Evolutionary conservation across 2,329 filamentous ascomycete genomes (phyloP).

Genomic region (Elsinoe ampelina): DNA sequence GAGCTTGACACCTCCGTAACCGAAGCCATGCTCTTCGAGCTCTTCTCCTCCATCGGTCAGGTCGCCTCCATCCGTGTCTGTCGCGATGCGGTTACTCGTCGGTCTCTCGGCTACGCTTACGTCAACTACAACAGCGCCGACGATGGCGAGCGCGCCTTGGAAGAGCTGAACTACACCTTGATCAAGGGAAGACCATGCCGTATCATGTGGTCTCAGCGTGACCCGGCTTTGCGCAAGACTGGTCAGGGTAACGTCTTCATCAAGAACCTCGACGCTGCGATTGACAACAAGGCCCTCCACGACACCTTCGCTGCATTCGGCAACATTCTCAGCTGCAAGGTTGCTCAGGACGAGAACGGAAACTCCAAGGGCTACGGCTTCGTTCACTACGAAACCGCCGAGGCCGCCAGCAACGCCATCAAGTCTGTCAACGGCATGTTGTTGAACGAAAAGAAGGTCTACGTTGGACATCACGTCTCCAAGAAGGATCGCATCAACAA

Average conservation of each 20-base stretch:
- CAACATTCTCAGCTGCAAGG: constrained; percentile 99
- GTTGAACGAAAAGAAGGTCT: constrained; percentile 99
- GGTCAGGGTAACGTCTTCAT: constrained; percentile 99
- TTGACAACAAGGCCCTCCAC: constrained; percentile 99
- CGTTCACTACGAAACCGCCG: constrained; percentile 98
- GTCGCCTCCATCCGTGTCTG: constrained; percentile 99
- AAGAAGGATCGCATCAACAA: constrained; percentile 99
- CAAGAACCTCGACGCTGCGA: constrained; percentile 98
- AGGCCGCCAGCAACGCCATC: constrained; percentile 93
- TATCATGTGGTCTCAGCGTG: constrained; percentile 99
- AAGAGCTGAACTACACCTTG: constrained; percentile 98
- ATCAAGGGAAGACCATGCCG: constrained; percentile 99
- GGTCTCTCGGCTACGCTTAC: constrained; percentile 97
- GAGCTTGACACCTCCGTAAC: constrained; percentile 97
- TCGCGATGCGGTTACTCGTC: constrained; percentile 96
- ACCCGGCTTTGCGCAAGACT: constrained; percentile 97
- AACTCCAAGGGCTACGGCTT: constrained; percentile 99
- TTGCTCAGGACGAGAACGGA: constrained; percentile 91
- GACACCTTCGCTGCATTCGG: constrained; percentile 98
- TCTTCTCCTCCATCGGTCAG: constrained; percentile 98
- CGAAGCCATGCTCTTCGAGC: constrained; percentile 99
- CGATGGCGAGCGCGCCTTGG: constrained; percentile 95
- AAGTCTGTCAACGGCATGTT: constrained; percentile 99
- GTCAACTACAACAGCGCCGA: constrained; percentile 99
- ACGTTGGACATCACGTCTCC: constrained; percentile 96